Evolutionary conservation across 441 rosid species (phyloP).

Genomic region (Geranium incanum): DNA sequence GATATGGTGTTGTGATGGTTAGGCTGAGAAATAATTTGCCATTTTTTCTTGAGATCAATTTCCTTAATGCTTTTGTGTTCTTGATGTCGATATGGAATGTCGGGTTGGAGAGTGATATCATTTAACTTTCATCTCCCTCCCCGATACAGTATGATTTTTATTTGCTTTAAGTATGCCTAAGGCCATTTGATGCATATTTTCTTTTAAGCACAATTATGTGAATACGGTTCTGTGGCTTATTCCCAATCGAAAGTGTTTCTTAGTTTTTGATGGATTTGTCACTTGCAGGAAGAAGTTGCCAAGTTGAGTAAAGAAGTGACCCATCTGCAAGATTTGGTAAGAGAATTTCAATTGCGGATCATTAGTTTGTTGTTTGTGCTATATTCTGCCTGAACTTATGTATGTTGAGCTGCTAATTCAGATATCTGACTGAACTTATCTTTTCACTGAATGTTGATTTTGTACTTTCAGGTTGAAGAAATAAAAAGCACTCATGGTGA

Average conservation of each 20-base stretch:
- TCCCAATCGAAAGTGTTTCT: not conserved
- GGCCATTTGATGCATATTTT: not conserved
- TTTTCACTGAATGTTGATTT: slow-evolving; percentile 8
- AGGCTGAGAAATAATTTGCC: too few species aligned
- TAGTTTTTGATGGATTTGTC: slow-evolving; percentile 9
- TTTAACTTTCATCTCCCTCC: not conserved
- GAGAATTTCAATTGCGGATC: not conserved
- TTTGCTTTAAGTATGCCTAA: not conserved
- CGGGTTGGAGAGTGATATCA: not conserved
- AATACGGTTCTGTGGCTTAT: not conserved
- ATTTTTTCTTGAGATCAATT: not conserved
- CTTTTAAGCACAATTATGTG: not conserved
- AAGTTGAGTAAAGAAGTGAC: slow-evolving; percentile 49
- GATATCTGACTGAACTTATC: not conserved
- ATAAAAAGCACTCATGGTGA: slow-evolving; percentile 29
- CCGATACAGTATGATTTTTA: not conserved
- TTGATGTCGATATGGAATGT: not conserved
- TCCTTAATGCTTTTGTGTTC: not conserved
- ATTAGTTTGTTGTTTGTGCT: too few species aligned
- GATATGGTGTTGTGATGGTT: too few species aligned
- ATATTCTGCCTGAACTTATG: not conserved
- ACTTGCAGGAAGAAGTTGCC: slow-evolving; percentile 60
- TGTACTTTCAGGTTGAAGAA: slow-evolving; percentile 45
- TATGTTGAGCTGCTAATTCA: slow-evolving; percentile 2
- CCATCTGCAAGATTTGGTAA: slow-evolving; percentile 53